A percentile compares a stretch with the other conserved stretches of the same genome.
Conservation (phyloP, 78 protist genomes). For the Protostelium mycophagum region DNA sequence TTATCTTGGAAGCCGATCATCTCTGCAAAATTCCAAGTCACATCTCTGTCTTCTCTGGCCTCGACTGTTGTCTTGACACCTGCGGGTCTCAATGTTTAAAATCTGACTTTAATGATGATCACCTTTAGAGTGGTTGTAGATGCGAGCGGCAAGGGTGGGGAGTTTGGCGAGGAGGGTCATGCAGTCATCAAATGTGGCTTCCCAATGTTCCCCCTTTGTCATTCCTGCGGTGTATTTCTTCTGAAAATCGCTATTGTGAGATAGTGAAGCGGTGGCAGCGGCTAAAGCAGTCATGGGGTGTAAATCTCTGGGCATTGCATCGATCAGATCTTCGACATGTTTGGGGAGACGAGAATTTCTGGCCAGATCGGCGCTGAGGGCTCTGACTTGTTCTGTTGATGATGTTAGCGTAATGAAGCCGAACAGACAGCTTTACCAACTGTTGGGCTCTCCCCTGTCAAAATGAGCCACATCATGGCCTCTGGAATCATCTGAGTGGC, state of each 20-base stretch:
- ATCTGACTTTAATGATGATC: neutral
- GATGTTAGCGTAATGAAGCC: neutral
- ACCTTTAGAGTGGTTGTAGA: conserved; percentile 31
- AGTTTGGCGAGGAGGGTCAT: conserved; percentile 60
- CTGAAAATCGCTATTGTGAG: conserved; percentile 33
- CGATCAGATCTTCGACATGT: conserved; percentile 8
- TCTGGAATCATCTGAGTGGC: neutral
- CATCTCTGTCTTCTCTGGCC: conserved; percentile 1
- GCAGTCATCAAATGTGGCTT: conserved; percentile 52
- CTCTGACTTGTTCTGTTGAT: conserved; percentile 5
- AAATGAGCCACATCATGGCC: conserved; percentile 53
- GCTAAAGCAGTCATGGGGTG: conserved; percentile 79
- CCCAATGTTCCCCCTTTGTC: conserved; percentile 62
- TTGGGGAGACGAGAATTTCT: neutral
- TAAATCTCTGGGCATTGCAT: conserved; percentile 21
- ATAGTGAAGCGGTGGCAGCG: conserved; percentile 20
- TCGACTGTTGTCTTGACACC: neutral
- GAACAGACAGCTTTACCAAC: neutral
- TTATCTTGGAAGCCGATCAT: conserved; percentile 42
- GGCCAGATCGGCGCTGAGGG: neutral
- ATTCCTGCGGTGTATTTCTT: conserved; percentile 36
- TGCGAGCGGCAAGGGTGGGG: conserved; percentile 52
- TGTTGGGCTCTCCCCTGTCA: conserved; percentile 68
- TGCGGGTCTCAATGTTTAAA: neutral
- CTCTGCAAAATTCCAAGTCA: conserved; percentile 32